These are phyloP conservation scores for Ogataea minuta DNA, from an alignment of 805 yeast genomes.

Conservation along the genomic window DNA sequence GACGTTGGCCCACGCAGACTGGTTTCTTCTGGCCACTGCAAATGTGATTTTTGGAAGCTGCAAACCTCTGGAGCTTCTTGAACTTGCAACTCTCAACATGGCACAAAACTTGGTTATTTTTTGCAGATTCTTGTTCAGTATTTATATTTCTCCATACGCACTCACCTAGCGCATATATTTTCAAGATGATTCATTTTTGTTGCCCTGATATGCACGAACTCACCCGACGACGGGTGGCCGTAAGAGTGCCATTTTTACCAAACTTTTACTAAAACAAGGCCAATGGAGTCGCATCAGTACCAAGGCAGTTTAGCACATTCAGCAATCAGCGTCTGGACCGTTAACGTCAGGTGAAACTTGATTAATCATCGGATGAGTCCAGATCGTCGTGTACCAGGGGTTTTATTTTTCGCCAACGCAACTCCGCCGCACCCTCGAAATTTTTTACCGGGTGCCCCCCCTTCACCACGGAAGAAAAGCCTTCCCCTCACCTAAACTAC, in stretches of 20 bases:
- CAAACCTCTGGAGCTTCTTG: conserved; percentile 10
- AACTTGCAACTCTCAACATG: conserved; percentile 23
- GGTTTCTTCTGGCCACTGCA: conserved; percentile 21
- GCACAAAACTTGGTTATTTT: not conserved
- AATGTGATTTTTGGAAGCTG: conserved; percentile 5
- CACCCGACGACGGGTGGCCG: conserved; percentile 7
- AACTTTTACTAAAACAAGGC: not conserved
- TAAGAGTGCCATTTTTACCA: not conserved
- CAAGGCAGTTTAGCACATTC: too few relatives aligned
- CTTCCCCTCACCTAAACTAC: conserved; percentile 12
- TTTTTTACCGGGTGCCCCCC: conserved; percentile 7
- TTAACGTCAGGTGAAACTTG: too few relatives aligned
- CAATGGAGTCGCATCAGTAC: not conserved
- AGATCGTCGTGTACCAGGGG: conserved; percentile 4
- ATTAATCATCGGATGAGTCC: conserved; percentile 1
- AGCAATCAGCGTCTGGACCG: not conserved
- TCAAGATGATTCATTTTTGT: conserved; percentile 13
- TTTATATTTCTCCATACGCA: conserved; percentile 11
- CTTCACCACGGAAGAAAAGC: not conserved
- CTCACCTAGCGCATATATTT: conserved; percentile 8
- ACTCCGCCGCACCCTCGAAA: conserved; percentile 4
- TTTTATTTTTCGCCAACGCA: conserved; percentile 4
- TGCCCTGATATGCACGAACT: conserved; percentile 7
- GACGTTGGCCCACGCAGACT: conserved; percentile 31
- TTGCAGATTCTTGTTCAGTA: conserved; percentile 1